phyloP scores from a whole-genome alignment of 768 basidiomycete species.

The Imleria badia region DNA sequence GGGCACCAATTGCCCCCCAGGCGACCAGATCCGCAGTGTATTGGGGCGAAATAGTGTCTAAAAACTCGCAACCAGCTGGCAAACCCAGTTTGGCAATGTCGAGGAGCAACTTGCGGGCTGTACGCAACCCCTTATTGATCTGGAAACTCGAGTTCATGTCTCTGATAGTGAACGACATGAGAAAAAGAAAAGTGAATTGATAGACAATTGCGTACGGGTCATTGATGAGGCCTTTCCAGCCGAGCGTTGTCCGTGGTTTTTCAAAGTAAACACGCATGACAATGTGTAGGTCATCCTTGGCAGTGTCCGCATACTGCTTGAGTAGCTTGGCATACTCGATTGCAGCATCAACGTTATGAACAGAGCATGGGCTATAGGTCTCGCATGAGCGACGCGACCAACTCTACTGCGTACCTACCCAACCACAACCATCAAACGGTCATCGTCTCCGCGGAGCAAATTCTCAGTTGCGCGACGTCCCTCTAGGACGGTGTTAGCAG shows the following conservation, averaged over 20 bases:
- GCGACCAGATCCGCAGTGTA: constrained; percentile 92
- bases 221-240: constrained; percentile 99
- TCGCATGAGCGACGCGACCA: constrained; percentile 5
- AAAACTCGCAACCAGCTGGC: constrained; percentile 95
- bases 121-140: constrained; percentile 93
- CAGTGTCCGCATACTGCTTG: constrained; percentile 72
- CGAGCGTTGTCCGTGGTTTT: constrained; percentile 93
- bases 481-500: constrained; percentile 87
- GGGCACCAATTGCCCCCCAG: constrained; percentile 96
- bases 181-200: not conserved
- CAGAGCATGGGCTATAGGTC: constrained; percentile 78
- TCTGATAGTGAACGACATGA: constrained; percentile 8
- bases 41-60: constrained; percentile 76
- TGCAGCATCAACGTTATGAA: constrained; percentile 86
- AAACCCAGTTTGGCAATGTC: constrained; percentile 89
- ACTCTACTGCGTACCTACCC: constrained; percentile 49
- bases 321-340: constrained; percentile 84
- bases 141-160: constrained; percentile 91
- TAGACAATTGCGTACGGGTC: constrained; percentile 55
- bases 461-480: constrained; percentile 78
- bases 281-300: constrained; percentile 86
- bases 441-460: constrained; percentile 74
- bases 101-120: constrained; percentile 82
- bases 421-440: constrained; percentile 89
- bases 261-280: constrained; percentile 99